These are phyloP conservation scores for Lentinula aciculospora DNA, from an alignment of 768 basidiomycete genomes.

Conservation along the genomic window DNA sequence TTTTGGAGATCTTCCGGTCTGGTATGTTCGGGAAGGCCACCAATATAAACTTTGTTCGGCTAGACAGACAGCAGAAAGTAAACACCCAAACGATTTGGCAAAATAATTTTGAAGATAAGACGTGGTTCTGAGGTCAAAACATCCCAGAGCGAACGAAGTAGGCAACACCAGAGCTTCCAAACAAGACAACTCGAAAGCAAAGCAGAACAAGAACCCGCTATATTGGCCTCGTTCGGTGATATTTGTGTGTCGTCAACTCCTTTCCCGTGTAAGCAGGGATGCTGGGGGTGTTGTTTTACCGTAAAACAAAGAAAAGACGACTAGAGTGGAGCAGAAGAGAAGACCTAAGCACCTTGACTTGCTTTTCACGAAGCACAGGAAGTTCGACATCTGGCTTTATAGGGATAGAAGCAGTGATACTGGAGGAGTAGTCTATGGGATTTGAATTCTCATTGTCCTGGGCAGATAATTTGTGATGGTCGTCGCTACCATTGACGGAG, in stretches of 20 bases:
- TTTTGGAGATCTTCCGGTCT: constrained; percentile 79
- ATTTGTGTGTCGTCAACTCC: neutral
- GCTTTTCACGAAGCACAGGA: constrained; percentile 53
- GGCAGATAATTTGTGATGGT: neutral
- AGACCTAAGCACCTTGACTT: constrained; percentile 86
- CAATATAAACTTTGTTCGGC: constrained; percentile 93
- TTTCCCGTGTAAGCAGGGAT: neutral
- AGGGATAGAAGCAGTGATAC: constrained; percentile 27
- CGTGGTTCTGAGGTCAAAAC: constrained; percentile 30
- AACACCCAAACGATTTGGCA: constrained; percentile 48
- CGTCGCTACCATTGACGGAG: constrained; percentile 35
- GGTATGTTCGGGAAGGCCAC: constrained; percentile 83
- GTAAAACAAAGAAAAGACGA: constrained; percentile 10
- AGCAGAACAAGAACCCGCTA: constrained; percentile 4
- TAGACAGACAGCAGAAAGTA: constrained; percentile 58
- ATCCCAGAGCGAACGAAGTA: constrained; percentile 23
- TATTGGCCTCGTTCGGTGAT: neutral
- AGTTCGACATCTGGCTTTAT: constrained; percentile 4
- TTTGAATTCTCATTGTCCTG: neutral
- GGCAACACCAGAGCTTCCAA: constrained; percentile 16
- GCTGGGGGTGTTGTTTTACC: constrained; percentile 5
- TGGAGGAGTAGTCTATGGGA: constrained; percentile 40
- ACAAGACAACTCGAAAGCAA: constrained; percentile 11
- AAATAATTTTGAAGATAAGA: constrained; percentile 41
- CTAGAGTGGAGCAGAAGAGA: constrained; percentile 16